Base-by-base conservation (phyloP, 352 stramenopile genomes). In the Globisporangium perplexum region DNA sequence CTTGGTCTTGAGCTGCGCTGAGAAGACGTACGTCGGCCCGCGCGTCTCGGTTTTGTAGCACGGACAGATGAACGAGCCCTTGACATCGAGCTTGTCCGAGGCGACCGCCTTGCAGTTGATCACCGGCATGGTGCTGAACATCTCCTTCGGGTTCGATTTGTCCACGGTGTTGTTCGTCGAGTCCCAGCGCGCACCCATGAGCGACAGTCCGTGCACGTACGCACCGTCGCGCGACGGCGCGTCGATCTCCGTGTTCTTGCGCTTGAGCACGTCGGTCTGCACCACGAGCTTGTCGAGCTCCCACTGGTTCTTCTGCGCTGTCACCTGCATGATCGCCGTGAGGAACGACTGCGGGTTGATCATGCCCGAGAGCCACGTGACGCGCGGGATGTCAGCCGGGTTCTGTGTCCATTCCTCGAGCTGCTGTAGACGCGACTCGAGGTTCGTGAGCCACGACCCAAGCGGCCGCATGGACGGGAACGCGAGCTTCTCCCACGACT, bases 71-170 rank as follows among this genome's bases (percentile, higher is more conserved):
- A 97, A 98, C 26, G 98, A 82, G 3, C 93, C 95, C 50, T 96
- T 97, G 33, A 96, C 53, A 48, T 98, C 96, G 3, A 97, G 83
- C 57, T 98, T 98, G 62, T 99, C 96, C 7, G 86, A 70, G 0
- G 91, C 85, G 14, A 99, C 91, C 28, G 96, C 96, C 64, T 97
- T 98, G 64, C 97, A 96, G 68, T 98, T 98, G 66, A 99, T 97
- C 48, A 99, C 87, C 22, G 97, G 96, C 93, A 99, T 98, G 23
- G 78, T 53, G 39, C 79, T 98, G 62, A 98, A 99, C 93, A 99
- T 99, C 66, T 99, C 97, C 68, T 98, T 98, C 15, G 96, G 96
- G 52, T 95, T 82, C 20, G 86, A 97, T 33, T 96, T 96, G 59
- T 98, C 93, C 41, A 99, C 89, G 22, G 87, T 95, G 61, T 84